These are phyloP conservation scores for Sphagnum magellanicum DNA, from an alignment of 228 moss, liverwort and hornwort species.

Conservation along the genomic window DNA sequence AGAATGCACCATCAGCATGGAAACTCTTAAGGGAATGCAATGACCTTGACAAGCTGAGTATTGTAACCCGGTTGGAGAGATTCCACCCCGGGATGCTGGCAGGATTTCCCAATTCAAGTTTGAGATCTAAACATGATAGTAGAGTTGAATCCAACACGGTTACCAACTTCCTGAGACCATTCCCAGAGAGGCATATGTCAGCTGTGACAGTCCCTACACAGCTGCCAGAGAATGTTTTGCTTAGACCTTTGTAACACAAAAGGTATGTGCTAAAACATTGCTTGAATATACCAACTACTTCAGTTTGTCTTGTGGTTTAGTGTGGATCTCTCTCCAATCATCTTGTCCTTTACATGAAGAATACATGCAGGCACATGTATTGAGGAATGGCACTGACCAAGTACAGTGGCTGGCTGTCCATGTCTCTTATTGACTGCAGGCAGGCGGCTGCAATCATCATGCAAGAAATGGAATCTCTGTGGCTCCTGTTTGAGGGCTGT, in stretches of 20 bases:
- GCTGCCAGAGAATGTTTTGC: constrained; percentile 42
- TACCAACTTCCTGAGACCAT: constrained; percentile 33
- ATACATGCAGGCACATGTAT: not conserved
- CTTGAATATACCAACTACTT: not conserved
- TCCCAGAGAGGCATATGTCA: constrained; percentile 58
- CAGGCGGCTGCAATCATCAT: constrained; percentile 20
- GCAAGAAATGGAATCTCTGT: constrained; percentile 47
- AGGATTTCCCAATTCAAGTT: constrained; percentile 29
- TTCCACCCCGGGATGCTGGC: constrained; percentile 28
- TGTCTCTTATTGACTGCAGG: constrained; percentile 17
- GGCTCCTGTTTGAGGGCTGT: constrained; percentile 35
- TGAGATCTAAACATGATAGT: constrained; percentile 31
- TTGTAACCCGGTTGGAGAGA: constrained; percentile 38
- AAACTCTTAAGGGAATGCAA: constrained; percentile 33
- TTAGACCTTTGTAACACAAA: constrained; percentile 46
- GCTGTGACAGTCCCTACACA: constrained; percentile 39
- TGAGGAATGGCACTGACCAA: not conserved
- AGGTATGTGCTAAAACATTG: not conserved
- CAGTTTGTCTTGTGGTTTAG: not conserved
- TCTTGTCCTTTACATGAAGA: not conserved
- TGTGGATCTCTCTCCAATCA: not conserved
- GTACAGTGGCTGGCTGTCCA: too few relatives aligned
- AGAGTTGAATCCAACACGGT: constrained; percentile 15
- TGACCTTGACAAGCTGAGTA: constrained; percentile 42
- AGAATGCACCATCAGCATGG: constrained; percentile 36